These are phyloP conservation scores for Saprolegnia parasitica DNA, from an alignment of 352 stramenopile genomes.

Conservation along the genomic window DNA sequence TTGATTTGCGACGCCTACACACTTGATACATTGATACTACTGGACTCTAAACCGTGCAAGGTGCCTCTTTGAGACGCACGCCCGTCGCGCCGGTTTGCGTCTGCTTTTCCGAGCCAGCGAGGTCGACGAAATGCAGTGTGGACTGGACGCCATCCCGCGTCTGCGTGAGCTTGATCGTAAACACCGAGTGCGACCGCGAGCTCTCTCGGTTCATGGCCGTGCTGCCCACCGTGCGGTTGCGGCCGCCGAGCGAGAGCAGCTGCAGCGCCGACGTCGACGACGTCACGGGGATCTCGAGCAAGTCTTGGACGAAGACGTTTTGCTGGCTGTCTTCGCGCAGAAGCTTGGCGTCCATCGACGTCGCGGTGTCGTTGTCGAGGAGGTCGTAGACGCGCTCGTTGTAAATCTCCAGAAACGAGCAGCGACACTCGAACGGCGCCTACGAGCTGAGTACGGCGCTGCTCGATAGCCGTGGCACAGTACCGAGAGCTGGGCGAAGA, in stretches of 20 bases:
- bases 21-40: neutral
- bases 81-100: conserved; percentile 68
- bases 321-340: conserved; percentile 71
- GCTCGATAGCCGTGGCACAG: conserved; percentile 34
- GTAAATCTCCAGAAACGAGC: conserved; percentile 89
- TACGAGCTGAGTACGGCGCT: conserved; percentile 61
- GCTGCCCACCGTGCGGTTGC: conserved; percentile 91
- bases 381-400: conserved; percentile 88
- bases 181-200: conserved; percentile 95
- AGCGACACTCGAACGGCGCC: conserved; percentile 40
- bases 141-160: conserved; percentile 57
- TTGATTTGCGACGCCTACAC: conserved; percentile 79
- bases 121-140: conserved; percentile 82
- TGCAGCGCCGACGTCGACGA: conserved; percentile 61
- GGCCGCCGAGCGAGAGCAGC: conserved; percentile 59
- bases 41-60: neutral
- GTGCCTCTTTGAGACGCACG: conserved; percentile 79
- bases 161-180: conserved; percentile 92
- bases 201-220: conserved; percentile 98
- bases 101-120: conserved; percentile 85
- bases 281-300: conserved; percentile 62
- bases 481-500: conserved; percentile 54
- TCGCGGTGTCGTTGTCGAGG: conserved; percentile 46
- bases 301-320: conserved; percentile 71
- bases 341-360: conserved; percentile 57